A percentile compares a stretch with the other conserved stretches of the same genome.
Conservation (phyloP, 805 yeast species). For the Pichia occidentalis region DNA sequence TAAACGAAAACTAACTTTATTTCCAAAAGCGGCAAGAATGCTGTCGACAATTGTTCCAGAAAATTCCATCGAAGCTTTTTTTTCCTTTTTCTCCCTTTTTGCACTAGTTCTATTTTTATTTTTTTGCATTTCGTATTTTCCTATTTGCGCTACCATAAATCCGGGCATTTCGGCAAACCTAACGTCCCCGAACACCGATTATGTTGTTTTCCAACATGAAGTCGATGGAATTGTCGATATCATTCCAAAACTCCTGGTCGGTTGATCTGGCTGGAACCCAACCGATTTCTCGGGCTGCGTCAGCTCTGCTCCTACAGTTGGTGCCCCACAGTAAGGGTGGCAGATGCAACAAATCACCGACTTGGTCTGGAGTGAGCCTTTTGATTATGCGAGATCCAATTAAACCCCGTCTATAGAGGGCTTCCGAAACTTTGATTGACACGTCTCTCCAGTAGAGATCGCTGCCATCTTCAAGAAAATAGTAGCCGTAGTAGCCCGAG, state of each 20-base stretch:
- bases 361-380: neutral
- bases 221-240: neutral
- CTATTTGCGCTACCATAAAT: too few relatives aligned
- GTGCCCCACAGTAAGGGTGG: slow-evolving; percentile 5
- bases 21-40: too few relatives aligned
- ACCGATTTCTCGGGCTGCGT: neutral
- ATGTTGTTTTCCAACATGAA: slow-evolving; percentile 1
- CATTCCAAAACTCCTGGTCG: neutral
- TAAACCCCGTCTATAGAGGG: neutral
- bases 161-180: too few relatives aligned
- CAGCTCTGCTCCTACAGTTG: slow-evolving; percentile 1
- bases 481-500: slow-evolving; percentile 3
- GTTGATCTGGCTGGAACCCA: neutral
- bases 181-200: too few relatives aligned
- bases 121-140: too few relatives aligned
- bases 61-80: too few relatives aligned
- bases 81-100: too few relatives aligned
- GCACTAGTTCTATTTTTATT: too few relatives aligned
- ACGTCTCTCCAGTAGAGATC: slow-evolving; percentile 2
- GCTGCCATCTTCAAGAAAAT: slow-evolving; percentile 2
- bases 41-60: too few relatives aligned
- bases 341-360: neutral
- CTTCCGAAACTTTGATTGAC: neutral
- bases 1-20: too few relatives aligned
- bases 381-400: neutral